These are phyloP conservation scores for Dictyostelium firmibasis DNA, from an alignment of 78 protist genomes.

Conservation along the genomic window DNA sequence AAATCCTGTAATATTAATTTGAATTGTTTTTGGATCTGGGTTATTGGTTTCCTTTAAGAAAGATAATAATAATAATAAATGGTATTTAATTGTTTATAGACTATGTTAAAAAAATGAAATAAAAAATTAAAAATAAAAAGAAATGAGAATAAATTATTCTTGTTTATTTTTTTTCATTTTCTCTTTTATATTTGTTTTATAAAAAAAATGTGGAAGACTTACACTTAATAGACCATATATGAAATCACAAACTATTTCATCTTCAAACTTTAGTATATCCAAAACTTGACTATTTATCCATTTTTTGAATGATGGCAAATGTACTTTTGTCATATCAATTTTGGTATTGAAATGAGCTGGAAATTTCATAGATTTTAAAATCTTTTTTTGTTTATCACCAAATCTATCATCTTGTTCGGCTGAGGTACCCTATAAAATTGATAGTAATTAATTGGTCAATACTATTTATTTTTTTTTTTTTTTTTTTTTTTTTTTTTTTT, in stretches of 20 bases:
- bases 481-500: not conserved
- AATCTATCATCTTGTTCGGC: slow-evolving; percentile 89
- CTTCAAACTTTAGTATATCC: not conserved
- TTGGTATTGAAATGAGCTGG: slow-evolving; percentile 68
- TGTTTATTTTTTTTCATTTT: not conserved
- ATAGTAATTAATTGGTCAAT: not conserved
- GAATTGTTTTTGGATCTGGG: slow-evolving; percentile 83
- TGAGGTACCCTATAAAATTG: slow-evolving; percentile 77
- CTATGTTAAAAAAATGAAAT: not conserved
- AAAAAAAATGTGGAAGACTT: not conserved
- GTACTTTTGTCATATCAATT: slow-evolving; percentile 57
- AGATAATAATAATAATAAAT: not conserved
- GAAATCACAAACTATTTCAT: slow-evolving; percentile 23
- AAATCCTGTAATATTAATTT: slow-evolving; percentile 89
- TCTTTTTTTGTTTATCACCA: slow-evolving; percentile 86
- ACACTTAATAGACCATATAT: slow-evolving; percentile 24
- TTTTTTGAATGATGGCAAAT: slow-evolving; percentile 40
- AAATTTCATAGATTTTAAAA: slow-evolving; percentile 75
- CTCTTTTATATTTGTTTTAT: not conserved
- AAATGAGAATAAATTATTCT: not conserved
- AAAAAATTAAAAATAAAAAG: not conserved
- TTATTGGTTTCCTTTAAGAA: not conserved
- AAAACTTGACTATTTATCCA: slow-evolving; percentile 39
- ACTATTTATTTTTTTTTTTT: not conserved
- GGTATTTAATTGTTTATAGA: no score